Evolutionary conservation across 768 basidiomycete species (phyloP), one percentile per base, ranked within the genome.

Genomic region (Boletus pseudo-olivaceus): DNA sequence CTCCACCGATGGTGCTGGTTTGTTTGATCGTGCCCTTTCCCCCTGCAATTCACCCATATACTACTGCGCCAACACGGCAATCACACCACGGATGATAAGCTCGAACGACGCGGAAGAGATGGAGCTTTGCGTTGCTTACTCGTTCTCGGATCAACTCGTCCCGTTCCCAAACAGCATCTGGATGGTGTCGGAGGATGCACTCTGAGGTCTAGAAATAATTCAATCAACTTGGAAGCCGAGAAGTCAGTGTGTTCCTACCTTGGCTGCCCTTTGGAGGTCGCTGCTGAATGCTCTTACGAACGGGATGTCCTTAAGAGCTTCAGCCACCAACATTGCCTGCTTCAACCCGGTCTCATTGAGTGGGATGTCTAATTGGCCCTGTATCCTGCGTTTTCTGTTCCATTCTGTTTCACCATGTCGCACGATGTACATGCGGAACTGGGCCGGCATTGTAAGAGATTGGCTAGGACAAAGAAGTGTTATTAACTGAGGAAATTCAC

Each of bases 371-470:
- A 82, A 62, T 9, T 93, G 90, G 38, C 90, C 90, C 74, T 93
- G 90, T 42, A 89, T 78, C 53, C 87, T 81, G 26, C 75, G 73
- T 7, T 72, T 69, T 49, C 75, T 71, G 68, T 91, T 91, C 63
- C 79, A 83, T 39, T 82, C 77, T 26, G 90, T 92, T 74, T 92
- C 88, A 19, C 88, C 90, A 60, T 92, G 90, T 40, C 90, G 82
- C 46, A 90, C 78, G 57, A 90, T 71, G 65, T 85, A 88, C 43
- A 90, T 59, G 49, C 75, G 75, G 26, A 78, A 76, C 27, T 73
- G 62, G 50, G 65, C 54, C 65, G 73, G 55, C 59, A 70, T 65
- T 38, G 51, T 26, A 47, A 51, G 15, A 26, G 10, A 48, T 45
- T 29, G 29, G 20, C 23, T 47, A 39, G 45, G 45, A 42, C 6